phyloP scores from a whole-genome alignment of 1,139 yeast species.

The Candida albicans region DNA sequence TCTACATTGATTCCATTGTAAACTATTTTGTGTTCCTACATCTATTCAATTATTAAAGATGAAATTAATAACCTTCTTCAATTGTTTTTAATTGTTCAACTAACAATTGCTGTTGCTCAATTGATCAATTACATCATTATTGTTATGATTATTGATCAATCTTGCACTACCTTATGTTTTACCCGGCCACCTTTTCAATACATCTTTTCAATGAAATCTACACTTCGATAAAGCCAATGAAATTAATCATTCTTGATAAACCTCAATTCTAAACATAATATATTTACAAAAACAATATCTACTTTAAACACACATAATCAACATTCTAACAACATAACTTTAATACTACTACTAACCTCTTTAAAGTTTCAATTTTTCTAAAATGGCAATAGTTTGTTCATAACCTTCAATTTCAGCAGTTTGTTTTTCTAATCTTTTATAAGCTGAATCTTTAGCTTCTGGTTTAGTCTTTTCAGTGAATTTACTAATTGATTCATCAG shows the following conservation, averaged over 20 bases:
- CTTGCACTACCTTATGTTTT: no score
- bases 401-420: conserved; percentile 87
- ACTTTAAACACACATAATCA: background rate
- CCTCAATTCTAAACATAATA: background rate
- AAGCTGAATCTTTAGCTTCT: conserved; percentile 78
- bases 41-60: no score
- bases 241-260: background rate
- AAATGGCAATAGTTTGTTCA: conserved; percentile 71
- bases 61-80: no score
- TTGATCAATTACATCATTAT: no score
- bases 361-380: conserved; percentile 60
- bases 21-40: no score
- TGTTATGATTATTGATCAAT: no score
- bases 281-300: background rate
- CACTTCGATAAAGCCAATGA: no score
- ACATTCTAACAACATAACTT: background rate
- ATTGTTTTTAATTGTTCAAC: no score
- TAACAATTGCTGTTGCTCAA: no score
- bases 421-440: conserved; percentile 65
- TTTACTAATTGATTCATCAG: conserved; percentile 55
- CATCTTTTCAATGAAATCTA: no score
- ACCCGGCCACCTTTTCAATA: no score
- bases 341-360: background rate
- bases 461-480: conserved; percentile 83
- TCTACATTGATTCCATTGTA: no score